Base-by-base conservation (phyloP, 2,329 filamentous ascomycete species). In the Ceratocystiopsis minuta region DNA sequence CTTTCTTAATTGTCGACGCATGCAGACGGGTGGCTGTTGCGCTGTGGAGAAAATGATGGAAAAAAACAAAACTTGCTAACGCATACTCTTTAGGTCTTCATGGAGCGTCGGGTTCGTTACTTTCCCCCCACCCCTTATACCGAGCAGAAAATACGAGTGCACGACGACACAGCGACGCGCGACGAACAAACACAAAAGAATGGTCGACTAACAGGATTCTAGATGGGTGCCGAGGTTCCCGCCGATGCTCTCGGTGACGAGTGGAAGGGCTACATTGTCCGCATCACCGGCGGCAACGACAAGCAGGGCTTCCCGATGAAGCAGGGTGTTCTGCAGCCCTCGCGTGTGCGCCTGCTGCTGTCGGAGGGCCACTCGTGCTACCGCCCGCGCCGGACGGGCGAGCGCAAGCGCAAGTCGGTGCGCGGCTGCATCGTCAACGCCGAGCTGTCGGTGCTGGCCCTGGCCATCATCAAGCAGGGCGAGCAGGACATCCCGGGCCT, bases 281-380 rank as follows among this genome's bases (percentile, higher is more conserved):
- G 78, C 65, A 96, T 98, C 74, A 98, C 90, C 60, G 92, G 90
- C 62, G 90, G 92, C 64, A 98, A 98, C 82, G 90, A 98, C 83
- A 98, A 98, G 85, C 92, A 98, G 77, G 90, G 90, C 74, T 98
- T 98, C 79, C 90, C 90, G 58, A 98, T 98, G 90, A 98, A 98
- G 86, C 92, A 98, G 80, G 90, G 90, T 76, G 83, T 93, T 66
- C 88, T 98, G 77, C 83, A 93, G 68, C 87, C 90, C 59, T 90
- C 84, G 66, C 90, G 90, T 90, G 90, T 95, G 70, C 81, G 84
- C 57, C 86, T 98, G 55, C 82, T 98, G 60, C 85, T 98, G 62
- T 64, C 80, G 63, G 86, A 93, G 44, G 90, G 90, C 66, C 90
- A 96, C 83, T 90, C 85, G 57, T 98, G 90, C 84, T 98, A 96